These are phyloP conservation scores for Mollisia scopiformis DNA, from an alignment of 2,329 filamentous ascomycete species.

Conservation along the genomic window DNA sequence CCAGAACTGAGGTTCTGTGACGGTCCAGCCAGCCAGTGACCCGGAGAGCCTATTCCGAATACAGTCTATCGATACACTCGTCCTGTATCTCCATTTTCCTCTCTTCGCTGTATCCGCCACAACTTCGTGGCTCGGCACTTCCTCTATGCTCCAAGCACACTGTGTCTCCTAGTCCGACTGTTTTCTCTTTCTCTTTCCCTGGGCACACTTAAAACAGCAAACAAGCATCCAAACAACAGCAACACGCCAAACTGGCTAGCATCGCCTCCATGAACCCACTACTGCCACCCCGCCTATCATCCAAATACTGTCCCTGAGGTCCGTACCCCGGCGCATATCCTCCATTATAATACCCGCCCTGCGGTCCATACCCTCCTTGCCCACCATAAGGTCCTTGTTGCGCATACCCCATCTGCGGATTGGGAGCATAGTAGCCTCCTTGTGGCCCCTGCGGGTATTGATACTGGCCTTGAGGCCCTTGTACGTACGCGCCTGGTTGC, in stretches of 20 bases:
- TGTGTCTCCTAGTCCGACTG: not conserved
- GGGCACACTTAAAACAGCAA: conserved; percentile 44
- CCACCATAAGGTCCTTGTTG: conserved; percentile 13
- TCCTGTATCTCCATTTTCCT: not conserved
- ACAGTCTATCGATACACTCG: not conserved
- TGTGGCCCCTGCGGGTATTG: conserved; percentile 2
- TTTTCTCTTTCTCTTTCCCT: not conserved
- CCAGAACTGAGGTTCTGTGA: not conserved
- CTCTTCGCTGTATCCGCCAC: not conserved
- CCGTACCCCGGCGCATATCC: conserved; percentile 30
- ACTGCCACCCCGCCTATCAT: conserved; percentile 35
- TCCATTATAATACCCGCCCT: conserved; percentile 18
- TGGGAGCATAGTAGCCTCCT: conserved; percentile 28
- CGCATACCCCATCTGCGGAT: conserved; percentile 30
- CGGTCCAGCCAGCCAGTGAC: conserved; percentile 13
- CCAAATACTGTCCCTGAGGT: conserved; percentile 43
- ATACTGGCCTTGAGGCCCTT: conserved; percentile 5
- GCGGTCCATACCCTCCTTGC: conserved; percentile 24
- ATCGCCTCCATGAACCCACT: conserved; percentile 45
- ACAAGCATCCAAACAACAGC: conserved; percentile 50
- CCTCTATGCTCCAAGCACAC: too few relatives aligned
- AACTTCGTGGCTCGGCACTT: not conserved
- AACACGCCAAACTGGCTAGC: conserved; percentile 49
- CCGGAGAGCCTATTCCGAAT: conserved; percentile 1
- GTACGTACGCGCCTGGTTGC: not conserved